Conservation (phyloP, 306 rosid species). For the Alnus glutinosa region DNA sequence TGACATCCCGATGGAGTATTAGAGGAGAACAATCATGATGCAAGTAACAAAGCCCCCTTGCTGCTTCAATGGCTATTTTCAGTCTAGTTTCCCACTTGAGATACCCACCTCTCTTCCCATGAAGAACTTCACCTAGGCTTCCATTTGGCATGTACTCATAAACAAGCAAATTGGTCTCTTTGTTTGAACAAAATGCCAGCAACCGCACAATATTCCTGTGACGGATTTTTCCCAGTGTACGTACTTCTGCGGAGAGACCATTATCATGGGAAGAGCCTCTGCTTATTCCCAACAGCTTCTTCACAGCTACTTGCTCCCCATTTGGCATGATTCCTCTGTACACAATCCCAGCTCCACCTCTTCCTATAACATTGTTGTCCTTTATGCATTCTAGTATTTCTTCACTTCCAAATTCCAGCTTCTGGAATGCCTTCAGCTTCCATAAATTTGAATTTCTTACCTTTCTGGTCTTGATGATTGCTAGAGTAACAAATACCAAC, state of each 20-base stretch:
- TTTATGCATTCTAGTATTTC: constrained; percentile 72
- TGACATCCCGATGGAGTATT: constrained; percentile 83
- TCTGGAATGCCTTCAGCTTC: constrained; percentile 85
- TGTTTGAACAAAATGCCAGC: constrained; percentile 74
- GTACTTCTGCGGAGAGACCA: constrained; percentile 83
- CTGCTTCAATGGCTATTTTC: constrained; percentile 84
- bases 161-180: constrained; percentile 76
- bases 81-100: constrained; percentile 80
- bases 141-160: constrained; percentile 93
- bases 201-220: constrained; percentile 87
- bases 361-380: constrained; percentile 79
- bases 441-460: constrained; percentile 51
- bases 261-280: constrained; percentile 85
- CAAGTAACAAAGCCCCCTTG: constrained; percentile 82
- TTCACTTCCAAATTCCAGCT: constrained; percentile 70
- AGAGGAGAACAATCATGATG: constrained; percentile 93
- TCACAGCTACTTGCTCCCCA: constrained; percentile 83
- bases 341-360: constrained; percentile 94
- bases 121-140: constrained; percentile 80
- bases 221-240: constrained; percentile 75
- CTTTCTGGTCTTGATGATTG: constrained; percentile 63
- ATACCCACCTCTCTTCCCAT: constrained; percentile 77
- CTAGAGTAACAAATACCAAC: constrained; percentile 61
- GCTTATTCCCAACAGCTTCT: constrained; percentile 68
- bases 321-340: constrained; percentile 74